phyloP scores from a whole-genome alignment of 768 basidiomycete genomes.

The Pisolithus tinctorius region DNA sequence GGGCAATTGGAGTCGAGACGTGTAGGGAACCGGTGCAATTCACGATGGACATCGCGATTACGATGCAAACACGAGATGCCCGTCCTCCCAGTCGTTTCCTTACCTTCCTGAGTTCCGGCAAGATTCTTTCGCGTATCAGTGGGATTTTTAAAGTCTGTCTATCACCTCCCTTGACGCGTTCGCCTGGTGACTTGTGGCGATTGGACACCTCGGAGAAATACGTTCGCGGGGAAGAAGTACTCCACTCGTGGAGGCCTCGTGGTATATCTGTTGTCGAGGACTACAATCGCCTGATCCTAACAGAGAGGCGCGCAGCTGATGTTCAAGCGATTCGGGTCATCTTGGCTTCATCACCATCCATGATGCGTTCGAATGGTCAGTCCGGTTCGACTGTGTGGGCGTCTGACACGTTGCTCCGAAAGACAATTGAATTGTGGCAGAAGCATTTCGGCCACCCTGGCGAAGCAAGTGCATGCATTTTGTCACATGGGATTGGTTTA shows the following conservation, averaged over 20 bases:
- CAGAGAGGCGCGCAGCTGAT: constrained; percentile 74
- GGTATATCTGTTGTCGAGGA: constrained; percentile 89
- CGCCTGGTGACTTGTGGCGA: constrained; percentile 86
- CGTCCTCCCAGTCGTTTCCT: constrained; percentile 74
- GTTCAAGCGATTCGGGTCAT: constrained; percentile 86
- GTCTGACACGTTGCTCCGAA: constrained; percentile 55
- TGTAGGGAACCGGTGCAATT: constrained; percentile 87
- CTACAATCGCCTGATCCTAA: constrained; percentile 62
- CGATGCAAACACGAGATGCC: constrained; percentile 80
- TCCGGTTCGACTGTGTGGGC: constrained; percentile 56
- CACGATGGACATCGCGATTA: constrained; percentile 77
- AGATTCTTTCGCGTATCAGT: constrained; percentile 71
- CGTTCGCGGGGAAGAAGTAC: constrained; percentile 83
- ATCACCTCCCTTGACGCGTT: constrained; percentile 78
- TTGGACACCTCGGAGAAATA: constrained; percentile 94
- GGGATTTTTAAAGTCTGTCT: constrained; percentile 80
- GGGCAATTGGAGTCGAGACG: constrained; percentile 74
- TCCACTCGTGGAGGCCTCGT: constrained; percentile 81
- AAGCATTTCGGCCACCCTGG: constrained; percentile 70
- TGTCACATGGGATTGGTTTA: constrained; percentile 2
- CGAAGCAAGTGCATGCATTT: constrained; percentile 45
- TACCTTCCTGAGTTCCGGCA: constrained; percentile 70
- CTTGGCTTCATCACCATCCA: constrained; percentile 44
- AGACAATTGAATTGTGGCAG: constrained; percentile 76
- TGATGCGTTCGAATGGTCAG: constrained; percentile 36